Evolutionary conservation across 805 yeast genomes (phyloP).

Genomic region (Jamesozyma lodderae): DNA sequence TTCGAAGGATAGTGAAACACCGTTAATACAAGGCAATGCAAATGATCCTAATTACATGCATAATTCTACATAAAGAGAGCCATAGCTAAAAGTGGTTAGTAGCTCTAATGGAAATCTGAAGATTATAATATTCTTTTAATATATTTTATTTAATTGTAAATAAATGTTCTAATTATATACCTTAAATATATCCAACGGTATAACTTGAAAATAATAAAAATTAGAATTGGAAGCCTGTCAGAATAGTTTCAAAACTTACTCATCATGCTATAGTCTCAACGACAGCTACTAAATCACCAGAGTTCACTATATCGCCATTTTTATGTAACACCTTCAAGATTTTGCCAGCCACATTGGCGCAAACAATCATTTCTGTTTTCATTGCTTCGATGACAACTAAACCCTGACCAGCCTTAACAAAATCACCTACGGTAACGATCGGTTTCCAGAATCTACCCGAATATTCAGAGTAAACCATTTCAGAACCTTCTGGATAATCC

Average conservation of each 20-base stretch:
- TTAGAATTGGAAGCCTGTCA: too few relatives aligned
- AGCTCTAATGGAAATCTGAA: background rate
- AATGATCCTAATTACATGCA: too few relatives aligned
- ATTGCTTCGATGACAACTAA: constrained; percentile 90
- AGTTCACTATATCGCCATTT: constrained; percentile 94
- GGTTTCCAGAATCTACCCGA: constrained; percentile 98
- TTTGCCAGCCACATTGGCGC: constrained; percentile 60
- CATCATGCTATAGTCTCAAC: constrained; percentile 7
- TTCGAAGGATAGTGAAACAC: constrained; percentile 23
- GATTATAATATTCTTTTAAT: background rate
- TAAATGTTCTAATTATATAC: background rate
- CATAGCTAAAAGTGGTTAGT: background rate
- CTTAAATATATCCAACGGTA: too few relatives aligned
- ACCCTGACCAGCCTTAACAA: constrained; percentile 65
- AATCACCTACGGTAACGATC: constrained; percentile 68
- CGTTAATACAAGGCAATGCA: constrained; percentile 8
- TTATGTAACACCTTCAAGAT: constrained; percentile 64
- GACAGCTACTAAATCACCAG: constrained; percentile 91
- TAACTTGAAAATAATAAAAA: too few relatives aligned
- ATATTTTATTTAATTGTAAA: too few relatives aligned
- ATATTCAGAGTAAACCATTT: constrained; percentile 82
- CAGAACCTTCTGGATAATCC: constrained; percentile 67
- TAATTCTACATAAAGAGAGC: constrained; percentile 1
- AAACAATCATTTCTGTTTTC: constrained; percentile 95
- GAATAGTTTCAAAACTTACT: background rate